Conservation (phyloP, 345 rosid species). For the Adansonia digitata region DNA sequence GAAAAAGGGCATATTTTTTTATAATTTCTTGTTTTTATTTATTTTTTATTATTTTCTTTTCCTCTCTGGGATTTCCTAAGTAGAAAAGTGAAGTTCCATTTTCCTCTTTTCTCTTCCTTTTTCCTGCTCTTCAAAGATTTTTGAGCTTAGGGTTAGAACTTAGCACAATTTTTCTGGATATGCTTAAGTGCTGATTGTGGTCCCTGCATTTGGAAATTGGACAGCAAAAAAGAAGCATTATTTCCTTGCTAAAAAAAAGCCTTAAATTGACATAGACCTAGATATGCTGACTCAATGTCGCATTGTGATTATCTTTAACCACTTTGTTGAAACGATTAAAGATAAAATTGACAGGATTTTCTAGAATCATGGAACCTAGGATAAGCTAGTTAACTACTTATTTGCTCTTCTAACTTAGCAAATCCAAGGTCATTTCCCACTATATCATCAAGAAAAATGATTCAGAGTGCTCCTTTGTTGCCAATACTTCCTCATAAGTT, state of each 20-base stretch:
- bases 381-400: neutral
- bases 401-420: neutral
- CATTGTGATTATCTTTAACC: too few species aligned
- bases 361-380: neutral
- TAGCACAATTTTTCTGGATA: neutral
- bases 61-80: neutral
- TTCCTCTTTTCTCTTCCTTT: neutral
- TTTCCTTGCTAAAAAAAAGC: too few species aligned
- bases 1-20: neutral
- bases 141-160: neutral
- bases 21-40: neutral
- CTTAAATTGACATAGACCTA: too few species aligned
- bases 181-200: neutral
- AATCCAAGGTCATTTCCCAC: neutral
- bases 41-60: too few species aligned
- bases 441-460: neutral
- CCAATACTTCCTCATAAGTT: neutral
- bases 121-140: neutral
- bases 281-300: too few species aligned
- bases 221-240: neutral
- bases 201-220: neutral
- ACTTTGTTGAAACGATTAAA: neutral
- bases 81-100: neutral
- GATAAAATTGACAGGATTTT: neutral
- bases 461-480: neutral